Evolutionary conservation across 2,329 filamentous ascomycete species (phyloP), one percentile per base, ranked within the genome.

Genomic region (Colletotrichum sp.): DNA sequence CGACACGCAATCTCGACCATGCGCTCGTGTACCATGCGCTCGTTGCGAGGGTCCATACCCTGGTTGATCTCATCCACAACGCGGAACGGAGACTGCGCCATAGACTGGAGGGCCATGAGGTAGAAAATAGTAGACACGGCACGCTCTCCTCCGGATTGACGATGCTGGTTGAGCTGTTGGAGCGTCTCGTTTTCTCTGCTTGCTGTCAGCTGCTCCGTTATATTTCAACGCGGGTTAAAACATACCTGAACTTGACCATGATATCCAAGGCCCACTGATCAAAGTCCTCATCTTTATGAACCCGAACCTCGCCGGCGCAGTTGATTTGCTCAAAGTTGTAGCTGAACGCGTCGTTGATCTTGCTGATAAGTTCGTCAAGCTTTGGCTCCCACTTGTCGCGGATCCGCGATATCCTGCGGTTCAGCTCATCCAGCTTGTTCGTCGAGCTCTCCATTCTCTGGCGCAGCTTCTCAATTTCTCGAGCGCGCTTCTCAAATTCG

Each of bases 61-160:
- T 99, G 97, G 83, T 99, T 99, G 89, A 99, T 99, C 87, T 99
- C 97, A 85, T 99, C 97, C 75, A 99, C 97, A 66, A 99, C 96
- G 68, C 97, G 95, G 91, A 99, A 99, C 2, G 97, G 97, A 5
- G 96, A 96, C 81, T 96, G 94, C 18, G 97, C 96, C 81, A 99
- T 93, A 66, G 95, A 95, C 84, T 99, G 97, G 30, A 99, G 91
- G 7, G 97, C 95, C 96, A 99, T 99, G 72, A 99, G 95, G 87
- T 98, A 99, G 90, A 99, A 99, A 82, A 99, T 98, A 16, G 97
- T 99, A 26, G 95, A 98, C 26, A 99, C 96, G 28, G 97, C 95
- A 76, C 97, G 94, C 87, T 99, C 97, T 78, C 97, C 97, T 81
- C 97, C 97, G 2, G 96, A 99, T 84, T 99, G 97, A 8, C 97